A percentile compares a stretch with the other conserved stretches of the same genome.
Conservation (phyloP, 768 basidiomycete species). For the Tricholoma sp. region DNA sequence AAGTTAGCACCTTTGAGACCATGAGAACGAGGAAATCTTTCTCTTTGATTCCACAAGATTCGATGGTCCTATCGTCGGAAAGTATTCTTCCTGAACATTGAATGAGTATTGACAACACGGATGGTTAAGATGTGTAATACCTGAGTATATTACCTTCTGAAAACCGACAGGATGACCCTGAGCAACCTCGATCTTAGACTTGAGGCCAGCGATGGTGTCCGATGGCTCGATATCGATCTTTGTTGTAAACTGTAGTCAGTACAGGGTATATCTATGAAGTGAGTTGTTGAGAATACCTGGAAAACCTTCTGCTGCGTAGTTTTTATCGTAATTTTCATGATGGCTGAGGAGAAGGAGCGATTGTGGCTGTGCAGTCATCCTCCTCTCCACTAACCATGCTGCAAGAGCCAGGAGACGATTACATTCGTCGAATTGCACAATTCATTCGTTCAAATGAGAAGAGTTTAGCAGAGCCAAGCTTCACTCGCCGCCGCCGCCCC, state of each 20-base stretch:
- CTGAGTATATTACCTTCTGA: conserved; percentile 96
- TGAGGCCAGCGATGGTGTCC: conserved; percentile 75
- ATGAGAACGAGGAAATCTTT: conserved; percentile 99
- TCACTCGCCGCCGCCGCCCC: conserved; percentile 44
- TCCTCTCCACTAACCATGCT: conserved; percentile 24
- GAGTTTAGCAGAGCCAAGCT: conserved; percentile 62
- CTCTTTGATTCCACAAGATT: conserved; percentile 89
- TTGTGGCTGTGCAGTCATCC: conserved; percentile 15
- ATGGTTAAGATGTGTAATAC: conserved; percentile 34
- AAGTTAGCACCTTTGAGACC: conserved; percentile 79
- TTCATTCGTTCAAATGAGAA: conserved; percentile 73
- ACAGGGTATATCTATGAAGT: background rate
- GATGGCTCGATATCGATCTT: conserved; percentile 74
- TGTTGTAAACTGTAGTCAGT: background rate
- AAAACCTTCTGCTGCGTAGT: conserved; percentile 93
- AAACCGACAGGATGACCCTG: conserved; percentile 69
- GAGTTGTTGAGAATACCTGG: conserved; percentile 40
- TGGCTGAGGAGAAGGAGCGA: conserved; percentile 26
- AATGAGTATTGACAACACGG: background rate
- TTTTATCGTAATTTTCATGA: conserved; percentile 93
- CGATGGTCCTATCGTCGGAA: conserved; percentile 81
- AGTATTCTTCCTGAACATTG: conserved; percentile 76
- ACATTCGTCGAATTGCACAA: conserved; percentile 60
- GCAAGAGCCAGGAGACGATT: conserved; percentile 67
- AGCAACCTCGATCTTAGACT: conserved; percentile 72